Evolutionary conservation across 2,329 filamentous ascomycete species (phyloP).

Genomic region (Arachnopeziza araneosa): DNA sequence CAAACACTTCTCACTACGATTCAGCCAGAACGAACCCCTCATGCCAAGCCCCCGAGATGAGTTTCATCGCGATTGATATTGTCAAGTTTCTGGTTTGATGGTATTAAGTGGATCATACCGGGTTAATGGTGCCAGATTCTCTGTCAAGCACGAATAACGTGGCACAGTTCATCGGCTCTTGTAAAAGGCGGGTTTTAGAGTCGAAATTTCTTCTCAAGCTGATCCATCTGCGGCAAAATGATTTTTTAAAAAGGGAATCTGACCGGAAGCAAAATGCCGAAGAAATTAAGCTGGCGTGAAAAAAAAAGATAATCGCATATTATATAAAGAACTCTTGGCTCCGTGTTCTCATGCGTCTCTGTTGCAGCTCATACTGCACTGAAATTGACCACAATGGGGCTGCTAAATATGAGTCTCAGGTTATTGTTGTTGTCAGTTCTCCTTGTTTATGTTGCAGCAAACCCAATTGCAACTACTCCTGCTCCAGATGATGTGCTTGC

Average conservation of each 20-base stretch:
- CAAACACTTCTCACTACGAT: not conserved
- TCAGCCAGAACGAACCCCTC: not conserved
- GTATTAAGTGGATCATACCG: not conserved
- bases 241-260: not conserved
- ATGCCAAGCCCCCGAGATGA: not conserved
- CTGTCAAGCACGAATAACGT: not conserved
- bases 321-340: not conserved
- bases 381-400: not conserved
- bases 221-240: not conserved
- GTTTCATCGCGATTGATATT: not conserved
- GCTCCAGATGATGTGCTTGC: conserved; percentile 13
- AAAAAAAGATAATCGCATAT: not conserved
- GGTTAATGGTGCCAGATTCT: not conserved
- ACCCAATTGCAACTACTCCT: not conserved
- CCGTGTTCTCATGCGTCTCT: not conserved
- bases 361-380: not conserved
- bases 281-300: not conserved
- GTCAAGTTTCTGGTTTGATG: not conserved
- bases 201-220: not conserved
- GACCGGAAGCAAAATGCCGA: not conserved
- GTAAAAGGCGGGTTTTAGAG: not conserved
- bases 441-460: not conserved
- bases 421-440: not conserved
- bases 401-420: not conserved
- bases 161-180: not conserved